phyloP scores from a whole-genome alignment of 2,329 filamentous ascomycete species.

The Colletotrichum tropicicola region DNA sequence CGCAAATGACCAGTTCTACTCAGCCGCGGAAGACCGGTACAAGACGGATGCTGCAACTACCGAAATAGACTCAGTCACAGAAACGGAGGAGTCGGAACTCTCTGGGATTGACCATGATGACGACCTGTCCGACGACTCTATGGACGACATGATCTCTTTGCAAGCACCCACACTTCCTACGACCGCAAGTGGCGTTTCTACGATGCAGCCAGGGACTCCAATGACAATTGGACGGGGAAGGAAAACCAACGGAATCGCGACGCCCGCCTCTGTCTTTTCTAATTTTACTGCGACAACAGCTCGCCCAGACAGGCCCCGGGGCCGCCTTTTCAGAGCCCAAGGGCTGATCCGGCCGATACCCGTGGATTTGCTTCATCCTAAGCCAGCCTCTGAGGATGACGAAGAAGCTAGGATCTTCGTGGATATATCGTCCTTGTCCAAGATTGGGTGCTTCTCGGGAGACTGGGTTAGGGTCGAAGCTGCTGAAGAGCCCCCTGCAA shows the following conservation, averaged over 20 bases:
- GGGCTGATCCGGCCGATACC: constrained; percentile 78
- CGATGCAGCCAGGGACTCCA: constrained; percentile 82
- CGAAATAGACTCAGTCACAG: constrained; percentile 65
- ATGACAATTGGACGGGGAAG: constrained; percentile 74
- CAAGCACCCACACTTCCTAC: constrained; percentile 81
- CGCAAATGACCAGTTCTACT: constrained; percentile 91
- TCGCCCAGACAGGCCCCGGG: constrained; percentile 74
- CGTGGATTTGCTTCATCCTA: constrained; percentile 84
- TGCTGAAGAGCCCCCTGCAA: constrained; percentile 75
- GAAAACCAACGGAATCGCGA: constrained; percentile 76
- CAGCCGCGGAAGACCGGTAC: constrained; percentile 83
- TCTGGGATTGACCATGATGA: constrained; percentile 76
- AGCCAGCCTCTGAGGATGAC: constrained; percentile 79
- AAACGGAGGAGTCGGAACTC: constrained; percentile 68
- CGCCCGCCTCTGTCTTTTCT: constrained; percentile 89
- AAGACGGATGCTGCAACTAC: constrained; percentile 67
- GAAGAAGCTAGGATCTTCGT: constrained; percentile 92
- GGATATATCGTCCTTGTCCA: constrained; percentile 84
- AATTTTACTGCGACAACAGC: constrained; percentile 87
- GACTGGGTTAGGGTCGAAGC: constrained; percentile 93
- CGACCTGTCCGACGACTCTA: constrained; percentile 84
- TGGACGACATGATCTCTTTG: constrained; percentile 93
- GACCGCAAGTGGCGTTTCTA: constrained; percentile 83
- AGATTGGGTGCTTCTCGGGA: constrained; percentile 95
- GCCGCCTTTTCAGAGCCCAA: constrained; percentile 85